A percentile compares a stretch with the other conserved stretches of the same genome.
phyloP scores from a whole-genome alignment of 2,329 filamentous ascomycete genomes.

The Fusarium scirpi region DNA sequence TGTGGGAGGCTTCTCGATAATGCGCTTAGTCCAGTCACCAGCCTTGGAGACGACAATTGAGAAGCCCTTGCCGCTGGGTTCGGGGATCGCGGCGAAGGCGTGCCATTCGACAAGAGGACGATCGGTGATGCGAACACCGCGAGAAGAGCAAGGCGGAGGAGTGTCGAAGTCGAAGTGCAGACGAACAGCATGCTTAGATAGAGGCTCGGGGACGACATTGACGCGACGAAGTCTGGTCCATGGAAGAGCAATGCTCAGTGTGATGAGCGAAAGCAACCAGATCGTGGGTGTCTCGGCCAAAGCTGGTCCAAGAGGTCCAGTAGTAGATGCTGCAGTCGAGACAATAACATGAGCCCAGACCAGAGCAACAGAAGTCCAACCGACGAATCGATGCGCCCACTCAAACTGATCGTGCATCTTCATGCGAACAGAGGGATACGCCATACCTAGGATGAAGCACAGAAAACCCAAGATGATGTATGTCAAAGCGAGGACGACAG shows the following conservation, averaged over 20 bases:
- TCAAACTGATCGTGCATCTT: conserved; percentile 73
- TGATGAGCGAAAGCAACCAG: conserved; percentile 18
- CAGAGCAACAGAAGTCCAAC: conserved; percentile 70
- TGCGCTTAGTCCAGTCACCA: conserved; percentile 74
- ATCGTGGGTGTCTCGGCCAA: conserved; percentile 23
- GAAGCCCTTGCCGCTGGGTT: conserved; percentile 63
- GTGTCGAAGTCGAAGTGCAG: conserved; percentile 72
- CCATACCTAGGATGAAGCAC: conserved; percentile 44
- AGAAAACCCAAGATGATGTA: conserved; percentile 39
- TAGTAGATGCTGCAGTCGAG: conserved; percentile 58
- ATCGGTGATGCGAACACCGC: conserved; percentile 65
- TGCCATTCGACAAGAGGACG: conserved; percentile 75
- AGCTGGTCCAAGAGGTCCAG: conserved; percentile 10
- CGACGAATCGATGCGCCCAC: conserved; percentile 73
- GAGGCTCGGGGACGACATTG: conserved; percentile 68
- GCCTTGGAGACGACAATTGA: conserved; percentile 74
- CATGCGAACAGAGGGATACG: conserved; percentile 43
- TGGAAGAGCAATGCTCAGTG: conserved; percentile 29
- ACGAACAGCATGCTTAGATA: conserved; percentile 77
- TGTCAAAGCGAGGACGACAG: conserved; percentile 43
- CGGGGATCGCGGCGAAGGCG: conserved; percentile 75
- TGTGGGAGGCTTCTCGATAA: conserved; percentile 68
- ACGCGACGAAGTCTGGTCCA: conserved; percentile 76
- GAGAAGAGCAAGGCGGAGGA: conserved; percentile 49
- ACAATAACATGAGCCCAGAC: conserved; percentile 71